Base-by-base conservation (phyloP, 495 filamentous ascomycete species). In the Talaromyces borbonicus region DNA sequence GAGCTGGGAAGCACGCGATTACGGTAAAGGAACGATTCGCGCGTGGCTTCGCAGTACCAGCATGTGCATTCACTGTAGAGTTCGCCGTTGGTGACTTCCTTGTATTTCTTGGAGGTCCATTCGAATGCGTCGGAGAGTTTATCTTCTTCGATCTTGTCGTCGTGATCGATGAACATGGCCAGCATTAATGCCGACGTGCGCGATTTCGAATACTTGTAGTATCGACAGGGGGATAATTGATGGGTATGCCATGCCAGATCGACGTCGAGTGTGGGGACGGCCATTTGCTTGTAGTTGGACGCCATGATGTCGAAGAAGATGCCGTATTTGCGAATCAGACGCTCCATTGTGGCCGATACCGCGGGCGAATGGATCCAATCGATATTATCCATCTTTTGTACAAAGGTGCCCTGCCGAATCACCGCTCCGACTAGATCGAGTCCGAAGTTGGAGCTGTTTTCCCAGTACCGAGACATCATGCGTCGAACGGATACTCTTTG, bases 11-110 rank as follows among this genome's bases (percentile, higher is more conserved):
- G 29, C 59, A 50, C 8, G 72, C n/a, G 75, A 25, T 71, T 67
- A 15, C 9, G 50, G 58, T 84, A 77, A 8, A 75, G 60, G 32
- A 64, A 58, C n/a, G 63, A 50, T 27, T 77, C 75, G 9, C 87
- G 80, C 49, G 84, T 77, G 16, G 81, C 77, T 68, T 92, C 87
- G 65, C 88, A 95, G 58, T 88, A 90, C 86, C 88, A 94, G 63
- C 88, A 95, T 3, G 80, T 87, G 56, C 88, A 94, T 60, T 86
- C 83, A 23, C 75, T 82, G 60, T 92, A 94, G 20, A 84, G 72
- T 48, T 82, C 73, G 6, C 68, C 65, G 53, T 70, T 80, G 14
- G 62, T 67, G 30, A 58, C 50, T 26, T 80, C 75, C 52, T 81
- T 71, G 58, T 88, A 94, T 8, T 55, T 62, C 52, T 78, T 81